Evolutionary conservation across 78 protist genomes (phyloP).

Genomic region (Dictyostelium purpureum): DNA sequence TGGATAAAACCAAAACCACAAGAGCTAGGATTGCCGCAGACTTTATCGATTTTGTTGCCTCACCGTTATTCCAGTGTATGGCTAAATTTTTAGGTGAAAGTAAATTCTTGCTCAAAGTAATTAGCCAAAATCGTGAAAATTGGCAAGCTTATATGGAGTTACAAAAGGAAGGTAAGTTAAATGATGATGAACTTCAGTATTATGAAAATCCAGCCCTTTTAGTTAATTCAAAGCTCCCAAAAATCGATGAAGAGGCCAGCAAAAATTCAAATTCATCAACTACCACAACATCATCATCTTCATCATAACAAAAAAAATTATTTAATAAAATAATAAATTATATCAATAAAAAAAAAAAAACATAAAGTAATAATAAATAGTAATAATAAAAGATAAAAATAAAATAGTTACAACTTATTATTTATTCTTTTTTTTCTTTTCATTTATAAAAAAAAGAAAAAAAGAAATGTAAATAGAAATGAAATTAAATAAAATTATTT

Average conservation of each 20-base stretch:
- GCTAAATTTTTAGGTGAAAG: constrained; percentile 27
- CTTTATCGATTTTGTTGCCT: constrained; percentile 68
- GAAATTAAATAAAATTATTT: too few relatives aligned
- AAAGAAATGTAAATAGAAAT: too few relatives aligned
- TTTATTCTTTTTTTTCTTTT: too few relatives aligned
- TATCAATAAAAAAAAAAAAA: too few relatives aligned
- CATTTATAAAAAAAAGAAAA: too few relatives aligned
- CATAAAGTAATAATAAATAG: too few relatives aligned
- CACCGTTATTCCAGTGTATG: constrained; percentile 57
- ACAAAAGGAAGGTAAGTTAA: constrained; percentile 43
- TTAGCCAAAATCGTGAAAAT: constrained; percentile 51
- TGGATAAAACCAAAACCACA: constrained; percentile 44
- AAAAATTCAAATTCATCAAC: not conserved
- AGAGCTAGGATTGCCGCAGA: constrained; percentile 77
- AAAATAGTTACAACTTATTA: too few relatives aligned
- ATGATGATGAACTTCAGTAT: constrained; percentile 32
- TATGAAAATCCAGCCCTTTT: constrained; percentile 10
- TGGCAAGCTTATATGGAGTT: constrained; percentile 73
- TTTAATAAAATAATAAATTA: too few relatives aligned
- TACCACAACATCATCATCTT: not conserved
- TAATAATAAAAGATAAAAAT: too few relatives aligned
- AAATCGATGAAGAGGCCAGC: constrained; percentile 15
- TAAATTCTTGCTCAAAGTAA: constrained; percentile 30
- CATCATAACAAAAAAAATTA: too few relatives aligned
- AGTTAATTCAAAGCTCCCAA: constrained; percentile 12